Evolutionary conservation across 2,329 filamentous ascomycete genomes (phyloP).

Genomic region (Diaporthe citrichinensis): DNA sequence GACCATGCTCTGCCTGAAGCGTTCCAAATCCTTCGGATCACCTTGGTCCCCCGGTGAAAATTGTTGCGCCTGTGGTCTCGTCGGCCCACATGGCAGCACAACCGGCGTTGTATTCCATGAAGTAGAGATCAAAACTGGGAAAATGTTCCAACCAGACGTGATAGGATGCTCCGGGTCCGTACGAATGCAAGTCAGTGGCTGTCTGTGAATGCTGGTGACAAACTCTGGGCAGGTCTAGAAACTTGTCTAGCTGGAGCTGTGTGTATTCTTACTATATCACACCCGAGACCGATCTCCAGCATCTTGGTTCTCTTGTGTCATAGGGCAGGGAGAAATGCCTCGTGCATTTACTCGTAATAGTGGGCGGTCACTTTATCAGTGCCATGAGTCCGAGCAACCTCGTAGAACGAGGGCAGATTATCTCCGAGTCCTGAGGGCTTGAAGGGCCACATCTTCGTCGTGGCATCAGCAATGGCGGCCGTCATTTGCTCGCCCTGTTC

Average conservation of each 20-base stretch:
- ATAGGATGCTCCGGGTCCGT: neutral
- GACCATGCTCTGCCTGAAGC: neutral
- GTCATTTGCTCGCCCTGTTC: neutral
- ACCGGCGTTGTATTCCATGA: neutral
- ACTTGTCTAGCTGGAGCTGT: neutral
- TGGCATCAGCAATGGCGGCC: neutral
- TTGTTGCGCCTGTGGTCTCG: neutral
- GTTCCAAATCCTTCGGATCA: neutral
- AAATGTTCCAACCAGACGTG: neutral
- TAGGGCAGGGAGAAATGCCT: neutral
- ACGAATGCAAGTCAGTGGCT: neutral
- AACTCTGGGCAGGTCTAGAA: too few relatives aligned
- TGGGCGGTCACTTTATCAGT: neutral
- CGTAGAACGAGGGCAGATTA: neutral
- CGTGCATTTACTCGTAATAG: neutral
- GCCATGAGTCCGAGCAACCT: neutral
- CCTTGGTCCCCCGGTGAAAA: neutral
- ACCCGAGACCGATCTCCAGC: neutral
- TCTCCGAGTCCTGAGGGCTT: neutral
- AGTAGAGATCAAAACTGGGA: neutral
- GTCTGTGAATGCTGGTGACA: too few relatives aligned
- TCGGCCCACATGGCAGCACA: neutral
- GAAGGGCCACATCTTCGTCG: neutral
- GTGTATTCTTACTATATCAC: neutral
- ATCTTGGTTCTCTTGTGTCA: neutral